Conservation (phyloP, 2,329 filamentous ascomycete species). For the Scedosporium dehoogii region DNA sequence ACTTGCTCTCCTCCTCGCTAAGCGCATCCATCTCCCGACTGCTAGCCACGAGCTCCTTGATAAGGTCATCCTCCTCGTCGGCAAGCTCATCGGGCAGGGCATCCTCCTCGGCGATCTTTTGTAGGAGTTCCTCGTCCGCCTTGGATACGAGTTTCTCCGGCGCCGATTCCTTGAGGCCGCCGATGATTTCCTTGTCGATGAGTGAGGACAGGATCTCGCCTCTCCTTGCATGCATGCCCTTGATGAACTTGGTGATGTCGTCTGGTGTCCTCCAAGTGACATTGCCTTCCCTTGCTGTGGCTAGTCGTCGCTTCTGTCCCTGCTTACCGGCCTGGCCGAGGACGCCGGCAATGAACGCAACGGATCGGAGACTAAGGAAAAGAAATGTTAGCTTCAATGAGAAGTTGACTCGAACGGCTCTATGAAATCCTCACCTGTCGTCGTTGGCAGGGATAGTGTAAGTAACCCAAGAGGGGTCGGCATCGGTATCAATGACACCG, state of each 20-base stretch:
- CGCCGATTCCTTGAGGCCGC: not conserved
- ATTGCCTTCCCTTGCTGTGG: constrained; percentile 48
- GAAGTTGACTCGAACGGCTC: not conserved
- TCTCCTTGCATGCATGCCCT: not conserved
- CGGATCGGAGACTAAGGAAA: constrained; percentile 59
- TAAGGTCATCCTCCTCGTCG: constrained; percentile 3
- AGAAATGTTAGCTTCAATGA: constrained; percentile 14
- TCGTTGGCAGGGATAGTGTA: constrained; percentile 97
- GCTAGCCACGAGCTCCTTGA: constrained; percentile 1
- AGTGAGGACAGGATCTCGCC: constrained; percentile 1
- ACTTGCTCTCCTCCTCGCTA: not conserved
- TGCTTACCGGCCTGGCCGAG: constrained; percentile 75
- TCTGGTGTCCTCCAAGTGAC: constrained; percentile 51
- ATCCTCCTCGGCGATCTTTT: not conserved
- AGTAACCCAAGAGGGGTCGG: constrained; percentile 85
- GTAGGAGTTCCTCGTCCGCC: not conserved
- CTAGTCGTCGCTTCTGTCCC: constrained; percentile 59
- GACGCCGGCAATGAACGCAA: constrained; percentile 73
- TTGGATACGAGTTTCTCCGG: not conserved
- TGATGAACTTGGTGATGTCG: constrained; percentile 31
- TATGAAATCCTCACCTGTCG: constrained; percentile 55
- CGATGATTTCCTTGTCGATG: constrained; percentile 3
- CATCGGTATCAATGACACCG: constrained; percentile 88
- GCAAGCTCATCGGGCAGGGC: not conserved
- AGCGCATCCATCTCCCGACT: constrained; percentile 2